Evolutionary conservation across 257 asterid species (phyloP).

Genomic region (Petrea volubilis): DNA sequence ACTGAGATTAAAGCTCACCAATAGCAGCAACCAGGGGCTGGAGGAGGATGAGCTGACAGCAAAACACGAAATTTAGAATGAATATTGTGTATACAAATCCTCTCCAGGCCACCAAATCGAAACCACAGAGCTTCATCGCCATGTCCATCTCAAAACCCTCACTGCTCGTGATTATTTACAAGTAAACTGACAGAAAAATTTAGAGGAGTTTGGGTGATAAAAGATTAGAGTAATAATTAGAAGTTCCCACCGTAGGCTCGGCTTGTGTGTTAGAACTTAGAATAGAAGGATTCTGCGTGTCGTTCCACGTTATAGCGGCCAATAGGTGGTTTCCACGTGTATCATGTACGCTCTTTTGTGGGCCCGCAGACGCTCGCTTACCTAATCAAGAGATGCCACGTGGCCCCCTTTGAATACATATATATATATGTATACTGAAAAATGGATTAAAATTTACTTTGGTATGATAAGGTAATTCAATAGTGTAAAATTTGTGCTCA

Average conservation of each 20-base stretch:
- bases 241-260: no score
- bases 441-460: no score
- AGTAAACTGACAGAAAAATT: neutral
- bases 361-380: neutral
- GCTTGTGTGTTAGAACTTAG: no score
- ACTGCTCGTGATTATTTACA: neutral
- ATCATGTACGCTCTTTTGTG: neutral
- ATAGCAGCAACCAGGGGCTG: slow-evolving; percentile 78
- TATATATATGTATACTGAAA: no score
- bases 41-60: slow-evolving; percentile 72
- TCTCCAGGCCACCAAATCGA: slow-evolving; percentile 62
- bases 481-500: no score
- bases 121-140: slow-evolving; percentile 45
- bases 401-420: neutral
- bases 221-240: no score
- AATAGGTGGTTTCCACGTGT: slow-evolving; percentile 48
- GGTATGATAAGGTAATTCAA: no score
- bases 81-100: slow-evolving; percentile 50
- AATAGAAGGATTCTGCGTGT: slow-evolving; percentile 17
- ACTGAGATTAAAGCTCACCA: slow-evolving; percentile 33
- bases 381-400: slow-evolving; percentile 33
- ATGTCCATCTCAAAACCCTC: slow-evolving; percentile 29
- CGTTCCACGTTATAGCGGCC: slow-evolving; percentile 54
- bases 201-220: neutral
- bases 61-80: slow-evolving; percentile 65